Conservation (phyloP, 306 rosid genomes). For the Sindora glabra region DNA sequence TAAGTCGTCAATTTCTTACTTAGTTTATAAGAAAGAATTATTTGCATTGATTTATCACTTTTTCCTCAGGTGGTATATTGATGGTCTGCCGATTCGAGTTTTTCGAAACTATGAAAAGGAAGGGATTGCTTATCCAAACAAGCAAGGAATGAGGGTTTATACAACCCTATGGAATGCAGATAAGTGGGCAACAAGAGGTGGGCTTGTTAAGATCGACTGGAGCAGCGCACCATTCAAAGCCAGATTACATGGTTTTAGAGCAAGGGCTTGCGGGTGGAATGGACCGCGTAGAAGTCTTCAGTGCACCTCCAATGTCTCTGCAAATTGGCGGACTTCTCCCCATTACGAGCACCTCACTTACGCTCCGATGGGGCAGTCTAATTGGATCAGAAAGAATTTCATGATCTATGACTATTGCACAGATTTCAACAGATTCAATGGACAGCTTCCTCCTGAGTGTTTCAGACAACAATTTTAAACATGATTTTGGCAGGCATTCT, state of each 20-base stretch:
- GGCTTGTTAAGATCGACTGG: slow-evolving; percentile 61
- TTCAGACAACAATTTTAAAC: slow-evolving; percentile 40
- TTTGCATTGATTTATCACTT: background rate
- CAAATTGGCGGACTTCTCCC: slow-evolving; percentile 68
- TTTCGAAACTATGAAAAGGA: slow-evolving; percentile 53
- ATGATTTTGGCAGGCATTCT: too few species aligned
- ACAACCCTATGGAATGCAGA: slow-evolving; percentile 74
- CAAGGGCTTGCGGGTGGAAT: slow-evolving; percentile 68
- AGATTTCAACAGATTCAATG: slow-evolving; percentile 54
- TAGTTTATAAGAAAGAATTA: background rate
- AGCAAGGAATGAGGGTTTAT: slow-evolving; percentile 69
- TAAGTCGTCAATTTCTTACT: slow-evolving; percentile 40
- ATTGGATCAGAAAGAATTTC: slow-evolving; percentile 47
- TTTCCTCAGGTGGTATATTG: slow-evolving; percentile 64
- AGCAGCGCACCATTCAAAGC: slow-evolving; percentile 61
- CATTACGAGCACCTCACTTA: slow-evolving; percentile 28
- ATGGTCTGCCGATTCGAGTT: slow-evolving; percentile 65
- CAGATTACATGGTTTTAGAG: slow-evolving; percentile 39
- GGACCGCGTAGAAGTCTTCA: slow-evolving; percentile 44
- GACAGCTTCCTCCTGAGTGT: slow-evolving; percentile 51
- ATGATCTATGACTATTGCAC: slow-evolving; percentile 78
- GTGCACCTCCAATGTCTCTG: slow-evolving; percentile 38
- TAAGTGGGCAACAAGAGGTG: slow-evolving; percentile 88
- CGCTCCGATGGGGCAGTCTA: slow-evolving; percentile 35
- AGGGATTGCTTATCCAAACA: slow-evolving; percentile 58